These are phyloP conservation scores for Bipolaris cookei DNA, from an alignment of 2,329 filamentous ascomycete species.

Conservation along the genomic window DNA sequence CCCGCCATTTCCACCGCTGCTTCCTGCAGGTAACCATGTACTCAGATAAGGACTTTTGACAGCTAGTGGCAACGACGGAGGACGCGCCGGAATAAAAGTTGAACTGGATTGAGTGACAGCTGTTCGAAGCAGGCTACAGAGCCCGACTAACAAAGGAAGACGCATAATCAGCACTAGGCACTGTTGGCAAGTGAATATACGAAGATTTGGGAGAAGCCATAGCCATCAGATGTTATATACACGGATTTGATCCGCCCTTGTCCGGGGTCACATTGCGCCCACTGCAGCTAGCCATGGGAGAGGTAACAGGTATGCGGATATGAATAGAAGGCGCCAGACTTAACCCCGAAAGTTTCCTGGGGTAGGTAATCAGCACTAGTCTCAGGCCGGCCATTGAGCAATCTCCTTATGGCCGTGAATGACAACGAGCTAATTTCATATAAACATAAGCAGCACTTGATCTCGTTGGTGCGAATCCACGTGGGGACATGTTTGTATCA, in stretches of 20 bases:
- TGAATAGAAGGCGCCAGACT: neutral
- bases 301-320: neutral
- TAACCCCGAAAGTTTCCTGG: neutral
- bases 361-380: conserved; percentile 4
- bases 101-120: conserved; percentile 47
- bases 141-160: conserved; percentile 20
- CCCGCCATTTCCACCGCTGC: conserved; percentile 67
- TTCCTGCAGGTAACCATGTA: conserved; percentile 69
- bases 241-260: neutral
- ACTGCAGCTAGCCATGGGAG: conserved; percentile 7
- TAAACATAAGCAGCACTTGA: neutral
- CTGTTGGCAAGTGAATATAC: neutral
- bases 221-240: conserved; percentile 2
- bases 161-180: conserved; percentile 25
- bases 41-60: conserved; percentile 78
- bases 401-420: neutral
- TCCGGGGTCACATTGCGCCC: neutral
- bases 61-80: conserved; percentile 73
- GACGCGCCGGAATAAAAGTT: conserved; percentile 67
- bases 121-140: conserved; percentile 27
- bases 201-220: neutral
- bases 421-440: neutral
- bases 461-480: neutral
- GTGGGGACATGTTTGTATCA: conserved; percentile 3
- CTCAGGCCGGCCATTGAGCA: neutral